A percentile compares a stretch with the other conserved stretches of the same genome.
These are phyloP conservation scores for Orbilia brochopaga DNA, from an alignment of 2,329 filamentous ascomycete genomes.

Conservation along the genomic window DNA sequence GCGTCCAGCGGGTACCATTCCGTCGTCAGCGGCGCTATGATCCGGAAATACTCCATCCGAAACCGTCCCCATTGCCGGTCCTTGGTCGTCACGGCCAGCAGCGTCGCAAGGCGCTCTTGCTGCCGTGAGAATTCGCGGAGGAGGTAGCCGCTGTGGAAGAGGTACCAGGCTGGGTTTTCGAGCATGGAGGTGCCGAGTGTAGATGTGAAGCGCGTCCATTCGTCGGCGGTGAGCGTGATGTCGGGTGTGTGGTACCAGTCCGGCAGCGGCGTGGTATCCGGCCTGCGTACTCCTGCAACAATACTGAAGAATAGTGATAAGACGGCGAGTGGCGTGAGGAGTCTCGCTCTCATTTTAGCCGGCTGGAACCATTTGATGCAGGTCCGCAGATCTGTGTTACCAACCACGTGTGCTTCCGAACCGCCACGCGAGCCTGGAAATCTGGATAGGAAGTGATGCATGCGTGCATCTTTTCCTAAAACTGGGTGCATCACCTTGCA, in stretches of 20 bases:
- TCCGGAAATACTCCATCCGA: slow-evolving; percentile 18
- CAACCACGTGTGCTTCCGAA: too few species aligned
- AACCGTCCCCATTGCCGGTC: slow-evolving; percentile 14
- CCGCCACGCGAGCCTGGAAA: too few species aligned
- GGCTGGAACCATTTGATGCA: too few species aligned
- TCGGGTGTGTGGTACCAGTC: neutral
- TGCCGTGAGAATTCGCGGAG: slow-evolving; percentile 26
- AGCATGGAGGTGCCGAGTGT: neutral
- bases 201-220: slow-evolving; percentile 4
- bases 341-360: neutral
- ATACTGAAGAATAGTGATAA: neutral
- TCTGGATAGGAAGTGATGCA: too few species aligned
- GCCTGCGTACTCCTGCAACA: neutral
- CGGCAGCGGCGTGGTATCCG: neutral
- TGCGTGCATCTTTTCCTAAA: too few species aligned
- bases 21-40: slow-evolving; percentile 20
- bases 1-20: slow-evolving; percentile 18
- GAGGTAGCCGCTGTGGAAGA: slow-evolving; percentile 21
- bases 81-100: slow-evolving; percentile 3
- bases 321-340: neutral
- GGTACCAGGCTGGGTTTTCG: slow-evolving; percentile 29
- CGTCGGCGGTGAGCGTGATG: neutral
- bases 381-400: too few species aligned
- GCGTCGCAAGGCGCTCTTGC: slow-evolving; percentile 14
- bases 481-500: too few species aligned